A percentile compares a stretch with the other conserved stretches of the same genome.
Evolutionary conservation across 1,139 yeast genomes (phyloP).

Genomic region (Scheffersomyces parashehatae): DNA sequence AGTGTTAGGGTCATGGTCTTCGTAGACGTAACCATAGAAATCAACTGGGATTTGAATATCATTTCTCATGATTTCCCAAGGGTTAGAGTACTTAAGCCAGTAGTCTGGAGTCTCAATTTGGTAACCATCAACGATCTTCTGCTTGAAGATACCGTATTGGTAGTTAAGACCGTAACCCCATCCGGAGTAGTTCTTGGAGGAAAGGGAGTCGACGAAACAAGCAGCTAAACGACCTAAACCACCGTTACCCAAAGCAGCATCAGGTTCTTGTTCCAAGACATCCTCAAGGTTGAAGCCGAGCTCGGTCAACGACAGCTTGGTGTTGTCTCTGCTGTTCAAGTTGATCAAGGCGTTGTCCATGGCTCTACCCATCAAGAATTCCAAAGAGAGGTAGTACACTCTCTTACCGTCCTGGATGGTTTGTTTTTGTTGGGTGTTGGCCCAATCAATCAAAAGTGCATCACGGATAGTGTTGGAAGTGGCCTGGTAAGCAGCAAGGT

Average conservation of each 20-base stretch:
- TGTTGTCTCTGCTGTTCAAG: slow-evolving; percentile 53
- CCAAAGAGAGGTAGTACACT: slow-evolving; percentile 83
- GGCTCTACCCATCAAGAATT: slow-evolving; percentile 94
- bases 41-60: slow-evolving; percentile 93
- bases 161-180: slow-evolving; percentile 97
- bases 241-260: slow-evolving; percentile 94
- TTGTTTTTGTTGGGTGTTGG: slow-evolving; percentile 87
- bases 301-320: slow-evolving; percentile 60
- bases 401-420: slow-evolving; percentile 84
- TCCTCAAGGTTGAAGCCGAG: slow-evolving; percentile 90
- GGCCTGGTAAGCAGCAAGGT: slow-evolving; percentile 90
- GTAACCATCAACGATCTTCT: slow-evolving; percentile 86
- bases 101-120: slow-evolving; percentile 95
- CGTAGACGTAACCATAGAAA: slow-evolving; percentile 82
- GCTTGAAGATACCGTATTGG: slow-evolving; percentile 92
- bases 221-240: slow-evolving; percentile 96
- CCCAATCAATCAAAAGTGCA: slow-evolving; percentile 83
- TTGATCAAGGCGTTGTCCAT: slow-evolving; percentile 92
- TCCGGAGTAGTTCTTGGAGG: slow-evolving; percentile 85
- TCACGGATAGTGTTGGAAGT: slow-evolving; percentile 79
- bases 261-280: slow-evolving; percentile 82
- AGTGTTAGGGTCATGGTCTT: slow-evolving; percentile 52
- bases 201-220: slow-evolving; percentile 86
- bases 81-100: slow-evolving; percentile 85
- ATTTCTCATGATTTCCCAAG: slow-evolving; percentile 88